Conservation (phyloP, 2,329 filamentous ascomycete species). For the Trichoderma citrinoviride region DNA sequence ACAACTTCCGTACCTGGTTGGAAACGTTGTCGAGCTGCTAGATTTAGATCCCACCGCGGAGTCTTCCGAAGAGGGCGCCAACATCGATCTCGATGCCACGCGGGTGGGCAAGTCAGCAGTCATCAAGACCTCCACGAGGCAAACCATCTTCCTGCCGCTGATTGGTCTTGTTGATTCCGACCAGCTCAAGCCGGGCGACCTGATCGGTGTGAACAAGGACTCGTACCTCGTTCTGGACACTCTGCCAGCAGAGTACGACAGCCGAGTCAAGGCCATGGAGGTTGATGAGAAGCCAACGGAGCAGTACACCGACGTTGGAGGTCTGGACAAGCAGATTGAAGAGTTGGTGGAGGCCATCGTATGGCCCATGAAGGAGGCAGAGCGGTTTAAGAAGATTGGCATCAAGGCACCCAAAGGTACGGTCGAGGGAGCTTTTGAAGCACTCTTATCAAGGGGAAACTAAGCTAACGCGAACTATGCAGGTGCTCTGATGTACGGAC, state of each 20-base stretch:
- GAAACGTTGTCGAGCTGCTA: constrained; percentile 95
- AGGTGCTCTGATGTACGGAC: constrained; percentile 98
- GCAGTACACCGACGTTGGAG: constrained; percentile 97
- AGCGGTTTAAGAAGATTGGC: constrained; percentile 98
- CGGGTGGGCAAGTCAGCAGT: constrained; percentile 97
- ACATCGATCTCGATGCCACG: constrained; percentile 96
- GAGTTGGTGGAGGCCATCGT: constrained; percentile 98
- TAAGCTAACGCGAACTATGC: constrained; percentile 45
- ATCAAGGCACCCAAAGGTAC: constrained; percentile 99
- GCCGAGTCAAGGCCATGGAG: constrained; percentile 99
- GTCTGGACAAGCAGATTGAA: constrained; percentile 97
- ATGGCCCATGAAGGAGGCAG: constrained; percentile 99
- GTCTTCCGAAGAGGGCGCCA: constrained; percentile 94
- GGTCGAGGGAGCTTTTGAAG: neutral
- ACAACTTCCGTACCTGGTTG: constrained; percentile 96
- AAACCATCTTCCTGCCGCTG: constrained; percentile 96
- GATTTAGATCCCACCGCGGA: constrained; percentile 96
- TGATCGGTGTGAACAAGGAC: constrained; percentile 99
- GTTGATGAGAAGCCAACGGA: constrained; percentile 99
- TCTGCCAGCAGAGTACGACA: constrained; percentile 95
- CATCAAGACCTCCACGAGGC: constrained; percentile 97
- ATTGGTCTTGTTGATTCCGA: constrained; percentile 97
- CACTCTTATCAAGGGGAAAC: neutral
- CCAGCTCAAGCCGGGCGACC: constrained; percentile 88
- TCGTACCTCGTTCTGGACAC: constrained; percentile 97